phyloP scores from a whole-genome alignment of 495 filamentous ascomycete genomes.

The Penicillium canescens region DNA sequence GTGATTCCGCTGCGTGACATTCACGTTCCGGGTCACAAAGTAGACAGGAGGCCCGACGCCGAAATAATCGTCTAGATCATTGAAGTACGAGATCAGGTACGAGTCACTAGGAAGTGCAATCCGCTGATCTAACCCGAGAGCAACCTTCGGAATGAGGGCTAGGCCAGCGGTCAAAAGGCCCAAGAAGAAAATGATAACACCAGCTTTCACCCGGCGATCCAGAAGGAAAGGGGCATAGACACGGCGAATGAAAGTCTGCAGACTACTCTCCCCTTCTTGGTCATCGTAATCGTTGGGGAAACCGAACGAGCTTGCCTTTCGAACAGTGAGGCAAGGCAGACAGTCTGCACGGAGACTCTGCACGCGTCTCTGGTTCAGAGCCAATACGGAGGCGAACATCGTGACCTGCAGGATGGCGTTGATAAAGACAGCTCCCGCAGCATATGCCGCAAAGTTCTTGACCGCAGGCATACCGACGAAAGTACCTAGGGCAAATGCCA shows the following conservation, averaged over 20 bases:
- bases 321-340: constrained; percentile 82
- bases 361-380: constrained; percentile 84
- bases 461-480: constrained; percentile 98
- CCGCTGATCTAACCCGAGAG: constrained; percentile 89
- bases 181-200: constrained; percentile 75
- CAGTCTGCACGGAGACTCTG: constrained; percentile 89
- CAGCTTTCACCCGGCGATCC: constrained; percentile 72
- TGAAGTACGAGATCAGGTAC: constrained; percentile 91
- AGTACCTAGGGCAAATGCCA: constrained; percentile 88
- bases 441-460: constrained; percentile 94
- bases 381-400: constrained; percentile 90
- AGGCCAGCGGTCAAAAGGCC: constrained; percentile 84
- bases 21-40: constrained; percentile 83
- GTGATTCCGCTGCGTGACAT: constrained; percentile 67
- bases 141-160: constrained; percentile 77
- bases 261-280: constrained; percentile 60
- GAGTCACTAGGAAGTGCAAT: constrained; percentile 91
- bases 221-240: constrained; percentile 82
- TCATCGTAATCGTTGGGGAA: constrained; percentile 66
- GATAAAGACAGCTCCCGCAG: constrained; percentile 93
- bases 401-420: constrained; percentile 94
- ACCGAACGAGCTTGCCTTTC: constrained; percentile 55
- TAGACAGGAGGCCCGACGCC: constrained; percentile 92
- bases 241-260: constrained; percentile 86
- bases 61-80: constrained; percentile 92